Evolutionary conservation across 768 basidiomycete genomes (phyloP), one percentile per base, ranked within the genome.

Genomic region (Hortiboletus flavorubellus): DNA sequence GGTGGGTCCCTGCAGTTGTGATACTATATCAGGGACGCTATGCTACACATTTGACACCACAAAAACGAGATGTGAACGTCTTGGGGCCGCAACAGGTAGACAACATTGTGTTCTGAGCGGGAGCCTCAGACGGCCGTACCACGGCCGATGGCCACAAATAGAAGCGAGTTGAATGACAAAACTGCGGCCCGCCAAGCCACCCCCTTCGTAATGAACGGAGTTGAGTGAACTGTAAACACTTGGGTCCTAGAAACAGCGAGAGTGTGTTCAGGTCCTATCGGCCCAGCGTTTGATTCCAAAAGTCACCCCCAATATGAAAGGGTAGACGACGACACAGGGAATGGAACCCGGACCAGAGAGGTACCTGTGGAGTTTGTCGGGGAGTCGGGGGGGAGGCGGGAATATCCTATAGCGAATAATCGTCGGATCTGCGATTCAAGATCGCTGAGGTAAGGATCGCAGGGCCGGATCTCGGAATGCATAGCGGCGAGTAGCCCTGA

Each of bases 131-230:
- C 42, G 43, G 40, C 56, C 56, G 61, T 63, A 55, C 56, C 43
- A 51, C 42, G 44, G 49, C 48, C 50, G 53, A 52, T 26, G 31
- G 18, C 35, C 46, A 26, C 52, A 68, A 62, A 53, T 61, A 48
- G 53, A 61, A 58, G 47, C 56, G 50, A 49, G 8, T n/a, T 50
- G 37, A 33, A 41, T 49, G 56, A 55, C 66, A 48, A 64, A 50
- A 58, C 54, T 31, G 8, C 62, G 56, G 59, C n/a, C 53, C 62
- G 59, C 64, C 47, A 59, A 53, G 50, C 41, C 42, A 49, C 11
- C 33, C 34, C 49, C 54, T 55, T 55, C 65, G 62, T 64, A 61
- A 64, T 62, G 61, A 56, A 51, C 60, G 55, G 55, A 59, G 49
- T 30, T 48, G 46, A 61, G 47, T 61, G 56, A 56, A 63, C 41